Conservation (phyloP, 2,329 filamentous ascomycete species). For the Aureobasidium vineae region DNA sequence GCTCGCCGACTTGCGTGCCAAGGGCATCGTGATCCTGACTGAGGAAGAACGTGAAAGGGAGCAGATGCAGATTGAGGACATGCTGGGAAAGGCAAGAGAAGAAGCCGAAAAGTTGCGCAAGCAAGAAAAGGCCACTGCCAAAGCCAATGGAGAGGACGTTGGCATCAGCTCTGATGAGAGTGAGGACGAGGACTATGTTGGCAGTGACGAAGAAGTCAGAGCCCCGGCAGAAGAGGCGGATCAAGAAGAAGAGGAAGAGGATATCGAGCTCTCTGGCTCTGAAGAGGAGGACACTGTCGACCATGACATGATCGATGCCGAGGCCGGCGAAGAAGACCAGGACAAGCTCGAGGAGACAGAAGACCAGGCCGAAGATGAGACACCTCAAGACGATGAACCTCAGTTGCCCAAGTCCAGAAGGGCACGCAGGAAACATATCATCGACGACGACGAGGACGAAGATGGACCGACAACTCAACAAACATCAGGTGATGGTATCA, state of each 20-base stretch:
- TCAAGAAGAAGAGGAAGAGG: slow-evolving; percentile 36
- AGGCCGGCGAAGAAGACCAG: slow-evolving; percentile 36
- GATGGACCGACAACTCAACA: slow-evolving; percentile 25
- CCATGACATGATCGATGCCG: slow-evolving; percentile 40
- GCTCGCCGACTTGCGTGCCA: slow-evolving; percentile 71
- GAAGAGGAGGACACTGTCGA: slow-evolving; percentile 34
- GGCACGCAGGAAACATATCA: slow-evolving; percentile 36
- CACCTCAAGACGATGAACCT: slow-evolving; percentile 32
- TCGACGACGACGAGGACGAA: slow-evolving; percentile 40
- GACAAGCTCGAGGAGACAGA: slow-evolving; percentile 33
- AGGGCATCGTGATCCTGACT: slow-evolving; percentile 78
- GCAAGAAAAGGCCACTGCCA: slow-evolving; percentile 70
- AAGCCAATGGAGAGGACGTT: slow-evolving; percentile 55
- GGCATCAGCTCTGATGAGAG: slow-evolving; percentile 57
- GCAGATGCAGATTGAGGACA: slow-evolving; percentile 79
- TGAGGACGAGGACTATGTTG: slow-evolving; percentile 52
- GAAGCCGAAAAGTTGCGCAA: slow-evolving; percentile 78
- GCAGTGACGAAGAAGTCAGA: slow-evolving; percentile 41
- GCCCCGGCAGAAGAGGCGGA: slow-evolving; percentile 39
- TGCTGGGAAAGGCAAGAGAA: slow-evolving; percentile 77
- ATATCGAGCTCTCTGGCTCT: slow-evolving; percentile 29
- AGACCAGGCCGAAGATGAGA: slow-evolving; percentile 26
- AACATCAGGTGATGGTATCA: slow-evolving; percentile 36
- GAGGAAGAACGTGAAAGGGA: slow-evolving; percentile 82
- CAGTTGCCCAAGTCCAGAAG: slow-evolving; percentile 31